Base-by-base conservation (phyloP, 345 rosid species). In the Euphorbia lathyris region DNA sequence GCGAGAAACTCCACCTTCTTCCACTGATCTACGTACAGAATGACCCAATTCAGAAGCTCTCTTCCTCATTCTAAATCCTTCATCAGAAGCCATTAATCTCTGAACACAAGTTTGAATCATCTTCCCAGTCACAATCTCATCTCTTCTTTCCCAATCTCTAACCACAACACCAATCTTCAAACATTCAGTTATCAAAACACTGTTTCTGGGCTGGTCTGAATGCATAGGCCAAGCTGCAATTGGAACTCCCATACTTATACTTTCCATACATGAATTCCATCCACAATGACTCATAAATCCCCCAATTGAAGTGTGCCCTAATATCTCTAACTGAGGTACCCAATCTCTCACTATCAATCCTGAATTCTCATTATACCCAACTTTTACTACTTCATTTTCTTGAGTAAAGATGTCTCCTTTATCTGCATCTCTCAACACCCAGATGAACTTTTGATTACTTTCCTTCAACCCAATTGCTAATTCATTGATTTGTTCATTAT, bases 241-340 rank as follows among this genome's bases (percentile, higher is more conserved):
- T 0, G 92, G 92, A 4, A 86, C 88, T 36, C 88, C 92, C 90
- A 81, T 81, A 52, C 71, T 83, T 3, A 86, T 83, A 59, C 92
- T 88, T 65, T 88, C 90, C 88, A 88, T 76, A 76, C 90, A 82
- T 8, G 92, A 88, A 61, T 87, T 87, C 92, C 92, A 87, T 14
- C 90, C 92, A 40, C 92, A 87, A 25, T 87, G 90, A 73, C 86
- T 86, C 68, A 88, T 68, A 57, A 88, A 84, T 9, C 90, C 88
- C 1, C 92, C 87, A 0, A 75, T 77, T 22, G 86, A 72, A 0
- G 38, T 64, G 62, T 88, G 90, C 3, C 76, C 83, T 14, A 88
- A 68, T 40, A 88, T 86, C 68, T 86, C 88, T 0, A 86, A 67
- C 40, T 88, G 92, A 0, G 92, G 92, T 3, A 77, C 88, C 92